phyloP scores from a whole-genome alignment of 2,329 filamentous ascomycete genomes.

The Aspergillus ochraceoroseus region DNA sequence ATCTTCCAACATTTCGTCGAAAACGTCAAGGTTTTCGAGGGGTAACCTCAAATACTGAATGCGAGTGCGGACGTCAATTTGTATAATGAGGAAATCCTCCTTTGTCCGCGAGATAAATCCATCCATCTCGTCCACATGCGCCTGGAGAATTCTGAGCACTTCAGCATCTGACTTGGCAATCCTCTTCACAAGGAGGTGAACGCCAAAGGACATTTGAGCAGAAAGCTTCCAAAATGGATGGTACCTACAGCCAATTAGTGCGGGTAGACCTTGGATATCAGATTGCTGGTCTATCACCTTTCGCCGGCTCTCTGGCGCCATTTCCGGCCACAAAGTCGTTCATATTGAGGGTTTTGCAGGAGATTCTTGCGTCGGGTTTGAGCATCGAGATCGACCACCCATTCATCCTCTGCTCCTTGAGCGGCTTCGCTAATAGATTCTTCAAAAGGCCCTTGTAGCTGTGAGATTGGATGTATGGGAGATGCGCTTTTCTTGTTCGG shows the following conservation, averaged over 20 bases:
- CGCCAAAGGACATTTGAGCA: conserved; percentile 87
- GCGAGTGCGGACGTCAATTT: conserved; percentile 72
- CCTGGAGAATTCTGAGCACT: conserved; percentile 82
- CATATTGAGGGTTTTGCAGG: conserved; percentile 63
- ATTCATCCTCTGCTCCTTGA: conserved; percentile 22
- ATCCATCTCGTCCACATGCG: conserved; percentile 90
- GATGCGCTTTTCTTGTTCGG: conserved; percentile 14
- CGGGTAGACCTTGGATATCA: not conserved
- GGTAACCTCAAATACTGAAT: conserved; percentile 76
- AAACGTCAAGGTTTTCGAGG: conserved; percentile 73
- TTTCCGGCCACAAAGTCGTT: conserved; percentile 64
- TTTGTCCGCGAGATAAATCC: conserved; percentile 80
- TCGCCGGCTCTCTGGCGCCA: conserved; percentile 75
- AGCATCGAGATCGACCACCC: conserved; percentile 37
- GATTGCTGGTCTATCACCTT: conserved; percentile 23
- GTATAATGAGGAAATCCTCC: conserved; percentile 76
- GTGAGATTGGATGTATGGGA: conserved; percentile 40
- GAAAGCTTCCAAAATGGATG: conserved; percentile 88
- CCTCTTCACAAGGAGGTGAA: conserved; percentile 77
- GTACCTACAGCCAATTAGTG: conserved; percentile 47
- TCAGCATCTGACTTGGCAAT: conserved; percentile 84
- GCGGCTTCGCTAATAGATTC: conserved; percentile 43
- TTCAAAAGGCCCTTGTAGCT: conserved; percentile 45
- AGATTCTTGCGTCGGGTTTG: conserved; percentile 58
- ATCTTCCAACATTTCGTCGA: conserved; percentile 84